Percentiles rank a stretch among this genome's conserved stretches.
Conservation (phyloP, 2,329 filamentous ascomycete species). For the Aspergillus ruber region DNA sequence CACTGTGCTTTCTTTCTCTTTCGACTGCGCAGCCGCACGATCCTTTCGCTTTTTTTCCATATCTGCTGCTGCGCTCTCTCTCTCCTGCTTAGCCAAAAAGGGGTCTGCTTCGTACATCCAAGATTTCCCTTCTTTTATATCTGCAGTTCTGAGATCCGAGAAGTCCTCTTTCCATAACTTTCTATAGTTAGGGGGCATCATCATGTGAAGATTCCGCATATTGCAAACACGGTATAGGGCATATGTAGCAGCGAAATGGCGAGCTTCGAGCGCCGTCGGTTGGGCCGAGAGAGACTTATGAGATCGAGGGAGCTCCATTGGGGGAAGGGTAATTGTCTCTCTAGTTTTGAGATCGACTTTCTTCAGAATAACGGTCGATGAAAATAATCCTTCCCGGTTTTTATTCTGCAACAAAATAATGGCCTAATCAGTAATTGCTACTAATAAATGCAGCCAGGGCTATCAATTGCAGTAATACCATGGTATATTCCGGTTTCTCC, state of each 20-base stretch:
- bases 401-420: slow-evolving; percentile 45
- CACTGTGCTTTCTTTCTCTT: slow-evolving; percentile 60
- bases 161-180: slow-evolving; percentile 88
- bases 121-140: slow-evolving; percentile 66
- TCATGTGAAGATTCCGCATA: slow-evolving; percentile 93
- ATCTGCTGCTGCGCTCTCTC: slow-evolving; percentile 68
- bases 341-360: slow-evolving; percentile 72
- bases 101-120: slow-evolving; percentile 97
- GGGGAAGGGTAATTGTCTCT: slow-evolving; percentile 66
- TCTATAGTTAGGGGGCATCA: slow-evolving; percentile 83
- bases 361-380: slow-evolving; percentile 73
- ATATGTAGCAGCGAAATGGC: slow-evolving; percentile 89
- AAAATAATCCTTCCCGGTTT: slow-evolving; percentile 62
- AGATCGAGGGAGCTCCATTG: slow-evolving; percentile 71
- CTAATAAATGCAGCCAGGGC: background rate
- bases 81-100: slow-evolving; percentile 71
- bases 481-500: slow-evolving; percentile 88
- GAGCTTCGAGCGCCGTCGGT: slow-evolving; percentile 78
- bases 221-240: slow-evolving; percentile 85
- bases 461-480: slow-evolving; percentile 45
- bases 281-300: slow-evolving; percentile 71
- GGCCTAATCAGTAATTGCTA: background rate
- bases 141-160: slow-evolving; percentile 69
- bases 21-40: slow-evolving; percentile 53
- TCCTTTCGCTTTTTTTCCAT: slow-evolving; percentile 76